A percentile compares a stretch with the other conserved stretches of the same genome.
phyloP scores from a whole-genome alignment of 805 yeast genomes.

The Monosporozyma aquatica region DNA sequence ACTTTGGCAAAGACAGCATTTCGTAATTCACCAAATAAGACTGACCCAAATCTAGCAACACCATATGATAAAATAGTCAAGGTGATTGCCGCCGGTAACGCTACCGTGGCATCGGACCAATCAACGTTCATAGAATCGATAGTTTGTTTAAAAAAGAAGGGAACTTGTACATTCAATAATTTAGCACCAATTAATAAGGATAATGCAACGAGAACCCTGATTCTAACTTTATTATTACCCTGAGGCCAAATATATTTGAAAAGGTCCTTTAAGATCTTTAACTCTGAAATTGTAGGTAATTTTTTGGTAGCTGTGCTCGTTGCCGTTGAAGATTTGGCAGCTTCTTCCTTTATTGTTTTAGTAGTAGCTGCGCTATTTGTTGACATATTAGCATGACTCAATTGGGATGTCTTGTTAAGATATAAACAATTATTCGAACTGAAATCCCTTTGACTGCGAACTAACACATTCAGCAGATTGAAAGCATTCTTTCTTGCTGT shows the following conservation, averaged over 20 bases:
- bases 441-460: not conserved
- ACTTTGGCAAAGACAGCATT: conserved; percentile 94
- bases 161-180: conserved; percentile 87
- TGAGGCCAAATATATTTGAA: conserved; percentile 76
- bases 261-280: conserved; percentile 52
- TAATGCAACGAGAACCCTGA: conserved; percentile 70
- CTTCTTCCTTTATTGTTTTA: not conserved
- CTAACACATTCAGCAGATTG: not conserved
- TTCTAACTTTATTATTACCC: conserved; percentile 52
- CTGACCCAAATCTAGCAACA: conserved; percentile 88
- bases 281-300: conserved; percentile 32
- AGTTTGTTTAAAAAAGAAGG: conserved; percentile 82
- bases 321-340: not conserved
- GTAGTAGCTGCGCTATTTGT: not conserved
- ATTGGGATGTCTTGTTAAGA: not conserved
- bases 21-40: conserved; percentile 84
- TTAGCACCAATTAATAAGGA: conserved; percentile 70
- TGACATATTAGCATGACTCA: not conserved
- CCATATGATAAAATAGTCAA: conserved; percentile 79
- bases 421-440: not conserved
- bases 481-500: too few relatives aligned
- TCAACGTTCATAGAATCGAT: conserved; percentile 90
- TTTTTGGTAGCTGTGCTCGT: conserved; percentile 2
- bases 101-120: conserved; percentile 60
- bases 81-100: conserved; percentile 46